A percentile compares a stretch with the other conserved stretches of the same genome.
Conservation (phyloP, 148 eudicot species). For the Camellia sinensis region DNA sequence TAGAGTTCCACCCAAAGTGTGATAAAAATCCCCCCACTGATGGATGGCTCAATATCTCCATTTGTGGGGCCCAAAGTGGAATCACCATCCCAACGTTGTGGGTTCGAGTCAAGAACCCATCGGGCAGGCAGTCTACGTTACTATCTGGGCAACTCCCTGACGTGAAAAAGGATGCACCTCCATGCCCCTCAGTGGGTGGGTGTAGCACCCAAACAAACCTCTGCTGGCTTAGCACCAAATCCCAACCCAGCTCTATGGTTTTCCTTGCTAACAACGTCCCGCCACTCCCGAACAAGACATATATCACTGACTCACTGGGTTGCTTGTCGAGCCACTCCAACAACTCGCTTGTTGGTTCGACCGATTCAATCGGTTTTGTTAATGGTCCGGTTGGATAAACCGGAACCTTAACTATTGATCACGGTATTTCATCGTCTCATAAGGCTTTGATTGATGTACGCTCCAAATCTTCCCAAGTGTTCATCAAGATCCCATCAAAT, state of each 20-base stretch:
- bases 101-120: slow-evolving; percentile 37
- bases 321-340: slow-evolving; percentile 24
- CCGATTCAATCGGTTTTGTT: not conserved
- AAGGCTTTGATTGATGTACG: slow-evolving; percentile 21
- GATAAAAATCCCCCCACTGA: slow-evolving; percentile 38
- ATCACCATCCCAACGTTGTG: slow-evolving; percentile 26
- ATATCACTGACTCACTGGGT: slow-evolving; percentile 31
- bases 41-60: slow-evolving; percentile 29
- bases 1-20: slow-evolving; percentile 50
- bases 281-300: slow-evolving; percentile 46
- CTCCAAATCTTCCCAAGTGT: slow-evolving; percentile 45
- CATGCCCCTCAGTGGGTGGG: slow-evolving; percentile 26
- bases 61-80: slow-evolving; percentile 34
- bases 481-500: slow-evolving; percentile 33
- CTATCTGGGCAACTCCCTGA: not conserved
- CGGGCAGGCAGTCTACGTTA: slow-evolving; percentile 18
- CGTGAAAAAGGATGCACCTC: slow-evolving; percentile 9
- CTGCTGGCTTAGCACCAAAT: slow-evolving; percentile 42
- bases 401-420: slow-evolving; percentile 23
- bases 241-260: slow-evolving; percentile 38
- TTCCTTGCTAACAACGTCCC: slow-evolving; percentile 37
- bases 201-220: slow-evolving; percentile 52
- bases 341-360: slow-evolving; percentile 1
- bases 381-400: slow-evolving; percentile 39
- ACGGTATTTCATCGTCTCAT: slow-evolving; percentile 15